Conservation (phyloP, 2,329 filamentous ascomycete species). For the Fusarium verticillioides region DNA sequence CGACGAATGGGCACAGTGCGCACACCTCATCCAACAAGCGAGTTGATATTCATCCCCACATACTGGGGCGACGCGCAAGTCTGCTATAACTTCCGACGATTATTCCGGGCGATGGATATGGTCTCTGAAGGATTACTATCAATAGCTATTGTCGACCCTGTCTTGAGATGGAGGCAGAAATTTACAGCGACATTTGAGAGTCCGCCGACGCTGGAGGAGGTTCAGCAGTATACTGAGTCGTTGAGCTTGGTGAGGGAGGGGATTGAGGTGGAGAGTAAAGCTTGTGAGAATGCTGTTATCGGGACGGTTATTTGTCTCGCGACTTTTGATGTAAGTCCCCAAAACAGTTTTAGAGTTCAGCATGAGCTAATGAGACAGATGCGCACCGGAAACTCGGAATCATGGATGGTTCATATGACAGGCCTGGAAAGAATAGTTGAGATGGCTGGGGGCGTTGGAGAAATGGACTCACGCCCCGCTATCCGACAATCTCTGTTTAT, state of each 20-base stretch:
- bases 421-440: constrained; percentile 25
- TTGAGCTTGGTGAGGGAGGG: constrained; percentile 21
- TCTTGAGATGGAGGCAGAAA: neutral
- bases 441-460: constrained; percentile 19
- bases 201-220: neutral
- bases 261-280: neutral
- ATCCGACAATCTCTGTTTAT: constrained; percentile 33
- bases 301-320: constrained; percentile 36
- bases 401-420: constrained; percentile 34
- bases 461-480: constrained; percentile 10
- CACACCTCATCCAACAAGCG: neutral
- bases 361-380: constrained; percentile 14
- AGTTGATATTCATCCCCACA: neutral
- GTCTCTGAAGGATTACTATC: constrained; percentile 30
- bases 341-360: too few relatives aligned
- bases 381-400: constrained; percentile 16
- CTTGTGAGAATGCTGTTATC: constrained; percentile 12
- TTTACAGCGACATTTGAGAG: neutral
- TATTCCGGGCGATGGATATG: constrained; percentile 38
- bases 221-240: constrained; percentile 34
- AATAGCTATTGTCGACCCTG: constrained; percentile 25
- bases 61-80: constrained; percentile 38
- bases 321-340: constrained; percentile 30
- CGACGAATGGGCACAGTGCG: neutral
- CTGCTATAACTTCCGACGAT: constrained; percentile 28